Evolutionary conservation across 225 moss, liverwort and hornwort genomes (phyloP), one percentile per base, ranked within the genome.

Genomic region (Physcomitrium patens): DNA sequence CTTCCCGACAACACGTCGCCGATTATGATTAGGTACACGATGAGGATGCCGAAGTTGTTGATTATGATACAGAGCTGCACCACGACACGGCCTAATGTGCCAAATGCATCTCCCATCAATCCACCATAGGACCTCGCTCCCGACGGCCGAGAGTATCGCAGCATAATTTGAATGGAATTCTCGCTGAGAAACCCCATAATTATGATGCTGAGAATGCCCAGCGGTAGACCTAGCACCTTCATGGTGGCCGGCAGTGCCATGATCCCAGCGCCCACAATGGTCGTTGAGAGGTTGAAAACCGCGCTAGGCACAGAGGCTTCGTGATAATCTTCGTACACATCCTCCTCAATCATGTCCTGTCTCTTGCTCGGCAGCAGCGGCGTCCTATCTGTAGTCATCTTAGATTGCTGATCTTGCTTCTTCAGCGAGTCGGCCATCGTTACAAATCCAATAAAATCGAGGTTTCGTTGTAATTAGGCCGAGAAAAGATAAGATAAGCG

Each of bases 181-280:
- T 94, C 92, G 31, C 86, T 92, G 56, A 97, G 79, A 18, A 94
- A 44, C 5, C 91, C 96, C 42, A 83, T 78, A 12, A 94, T 6
- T 7, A 85, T 19, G 66, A 97, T 86, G 20, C 81, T 78, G 53
- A 91, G 27, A 54, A 97, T 79, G 42, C 96, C 96, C 24, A 94
- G 62, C 23, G 92, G 94, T 41, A 94, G 79, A 37, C 96, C 96
- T 37, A 85, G 59, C 46, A 94, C 90, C 89, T 87, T 91, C 91
- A 96, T 91, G 43, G 96, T 92, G 60, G 91, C 94, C 0, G 96
- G 96, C 19, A 96, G 80, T 17, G 94, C 89, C 84, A 84, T 84
- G 78, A 94, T 96, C 53, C 96, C 96, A 9, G 96, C 96, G 49
- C 96, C 96, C 23, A 96, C 94, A 28, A 94, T 88, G 19, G 96